These are phyloP conservation scores for Penicillium sp. DNA, from an alignment of 2,329 filamentous ascomycete species.

Conservation along the genomic window DNA sequence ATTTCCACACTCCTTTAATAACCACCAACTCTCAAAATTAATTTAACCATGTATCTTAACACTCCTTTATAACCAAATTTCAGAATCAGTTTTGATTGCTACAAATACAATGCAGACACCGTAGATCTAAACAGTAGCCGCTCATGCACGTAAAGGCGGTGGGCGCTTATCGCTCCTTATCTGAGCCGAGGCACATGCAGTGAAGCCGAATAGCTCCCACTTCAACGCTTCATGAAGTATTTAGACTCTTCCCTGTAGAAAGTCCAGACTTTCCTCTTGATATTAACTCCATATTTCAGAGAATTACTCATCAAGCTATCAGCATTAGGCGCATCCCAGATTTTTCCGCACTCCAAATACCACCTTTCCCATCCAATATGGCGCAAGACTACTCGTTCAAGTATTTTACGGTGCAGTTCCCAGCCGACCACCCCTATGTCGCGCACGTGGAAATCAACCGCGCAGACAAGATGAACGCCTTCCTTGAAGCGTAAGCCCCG, in stretches of 20 bases:
- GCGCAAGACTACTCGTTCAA: conserved; percentile 34
- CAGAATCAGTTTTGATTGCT: neutral
- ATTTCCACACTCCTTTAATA: neutral
- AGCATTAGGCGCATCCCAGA: neutral
- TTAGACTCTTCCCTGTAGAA: neutral
- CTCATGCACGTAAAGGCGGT: neutral
- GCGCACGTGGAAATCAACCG: conserved; percentile 93
- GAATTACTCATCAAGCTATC: neutral
- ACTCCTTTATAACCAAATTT: neutral
- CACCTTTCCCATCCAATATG: conserved; percentile 15
- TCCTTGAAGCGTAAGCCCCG: conserved; percentile 61
- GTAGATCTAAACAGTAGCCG: neutral
- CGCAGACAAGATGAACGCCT: conserved; percentile 83
- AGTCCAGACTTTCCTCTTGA: neutral
- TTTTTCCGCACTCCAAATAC: neutral
- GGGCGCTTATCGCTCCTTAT: neutral
- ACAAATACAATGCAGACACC: neutral
- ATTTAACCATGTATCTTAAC: neutral
- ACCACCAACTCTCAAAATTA: neutral
- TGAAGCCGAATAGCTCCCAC: neutral
- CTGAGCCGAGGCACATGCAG: neutral
- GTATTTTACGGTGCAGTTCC: conserved; percentile 73
- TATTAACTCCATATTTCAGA: neutral
- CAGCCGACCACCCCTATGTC: conserved; percentile 61
- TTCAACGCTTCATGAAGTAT: neutral